Percentiles rank a stretch among this genome's conserved stretches.
These are phyloP conservation scores for Schizophyllum commune DNA, from an alignment of 1,284 basidiomycete genomes.

Conservation along the genomic window DNA sequence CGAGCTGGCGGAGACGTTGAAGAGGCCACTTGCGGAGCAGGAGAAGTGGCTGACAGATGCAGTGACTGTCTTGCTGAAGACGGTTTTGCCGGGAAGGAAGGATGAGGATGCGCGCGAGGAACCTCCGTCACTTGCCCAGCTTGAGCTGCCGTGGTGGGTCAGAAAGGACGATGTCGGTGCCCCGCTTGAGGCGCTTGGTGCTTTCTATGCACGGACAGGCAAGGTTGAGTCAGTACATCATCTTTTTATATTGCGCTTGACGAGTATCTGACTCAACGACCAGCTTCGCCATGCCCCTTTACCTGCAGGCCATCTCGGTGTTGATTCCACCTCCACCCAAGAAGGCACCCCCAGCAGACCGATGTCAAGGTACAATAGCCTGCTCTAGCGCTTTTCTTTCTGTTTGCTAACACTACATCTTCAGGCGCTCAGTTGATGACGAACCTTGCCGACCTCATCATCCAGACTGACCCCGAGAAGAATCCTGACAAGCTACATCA, in stretches of 20 bases:
- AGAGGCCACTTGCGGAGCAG: slow-evolving; percentile 13
- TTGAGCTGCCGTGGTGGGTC: slow-evolving; percentile 60
- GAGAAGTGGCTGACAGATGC: slow-evolving; percentile 4
- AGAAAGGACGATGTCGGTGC: slow-evolving; percentile 55
- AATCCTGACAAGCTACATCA: slow-evolving; percentile 39
- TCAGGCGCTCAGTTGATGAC: slow-evolving; percentile 69
- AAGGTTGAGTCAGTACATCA: slow-evolving; percentile 45
- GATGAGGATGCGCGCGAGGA: slow-evolving; percentile 13
- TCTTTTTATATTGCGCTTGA: too few relatives aligned
- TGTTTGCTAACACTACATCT: not conserved
- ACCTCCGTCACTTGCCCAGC: slow-evolving; percentile 30
- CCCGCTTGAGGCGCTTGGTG: slow-evolving; percentile 59
- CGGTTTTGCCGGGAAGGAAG: not conserved
- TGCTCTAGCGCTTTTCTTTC: not conserved
- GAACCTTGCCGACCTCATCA: slow-evolving; percentile 53
- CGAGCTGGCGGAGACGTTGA: slow-evolving; percentile 6
- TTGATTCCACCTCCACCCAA: slow-evolving; percentile 44
- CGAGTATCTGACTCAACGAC: too few relatives aligned
- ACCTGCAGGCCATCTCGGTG: slow-evolving; percentile 58
- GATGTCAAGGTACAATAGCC: slow-evolving; percentile 46
- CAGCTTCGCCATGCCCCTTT: slow-evolving; percentile 60
- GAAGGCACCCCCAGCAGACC: slow-evolving; percentile 38
- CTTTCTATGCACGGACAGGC: slow-evolving; percentile 53
- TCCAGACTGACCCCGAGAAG: slow-evolving; percentile 34
- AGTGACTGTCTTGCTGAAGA: not conserved